Evolutionary conservation across 345 rosid species (phyloP), one percentile per base, ranked within the genome.

Genomic region (Physaria fendleri): DNA sequence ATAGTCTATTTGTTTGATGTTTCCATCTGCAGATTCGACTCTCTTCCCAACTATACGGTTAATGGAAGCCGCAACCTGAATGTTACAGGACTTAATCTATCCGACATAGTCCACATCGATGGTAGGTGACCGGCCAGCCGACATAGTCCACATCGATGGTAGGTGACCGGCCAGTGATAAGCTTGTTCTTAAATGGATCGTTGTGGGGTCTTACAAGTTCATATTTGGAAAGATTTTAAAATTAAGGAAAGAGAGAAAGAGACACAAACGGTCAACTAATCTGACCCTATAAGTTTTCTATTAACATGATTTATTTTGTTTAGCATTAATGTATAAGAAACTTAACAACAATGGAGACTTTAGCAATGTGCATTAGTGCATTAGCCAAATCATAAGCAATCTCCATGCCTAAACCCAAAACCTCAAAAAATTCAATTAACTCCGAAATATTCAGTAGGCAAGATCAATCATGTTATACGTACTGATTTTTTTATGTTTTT

Each of bases 341-440:
- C n/a, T 3, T 8, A 30, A 49, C 66, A 20, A 81, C 78, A 12
- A 83, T 35, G 8, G 83, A 73, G 44, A 82, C 66, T 0, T 28
- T 42, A 17, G 81, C 87, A 24, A 66, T 70, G 5, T 22, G 23
- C n/a, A 33, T 73, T n/a, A n/a, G n/a, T n/a, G n/a, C n/a, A n/a
- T n/a, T n/a, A 4, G 75, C 63, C 6, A 83, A 21, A 54, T 81
- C 90, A 28, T 71, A 77, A 4, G 84, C 80, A 15, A 83, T 85
- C 61, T 81, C 94, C 84, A 83, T 76, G 5, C 87, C 87, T n/a
- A n/a, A n/a, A n/a, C n/a, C n/a, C n/a, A n/a, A n/a, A n/a, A n/a
- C n/a, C n/a, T n/a, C n/a, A n/a, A n/a, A n/a, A n/a, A n/a, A n/a
- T n/a, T n/a, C n/a, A n/a, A n/a, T n/a, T n/a, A n/a, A n/a, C n/a